Evolutionary conservation across 1,284 basidiomycete species (phyloP).

Genomic region (Volvariella volvacea): DNA sequence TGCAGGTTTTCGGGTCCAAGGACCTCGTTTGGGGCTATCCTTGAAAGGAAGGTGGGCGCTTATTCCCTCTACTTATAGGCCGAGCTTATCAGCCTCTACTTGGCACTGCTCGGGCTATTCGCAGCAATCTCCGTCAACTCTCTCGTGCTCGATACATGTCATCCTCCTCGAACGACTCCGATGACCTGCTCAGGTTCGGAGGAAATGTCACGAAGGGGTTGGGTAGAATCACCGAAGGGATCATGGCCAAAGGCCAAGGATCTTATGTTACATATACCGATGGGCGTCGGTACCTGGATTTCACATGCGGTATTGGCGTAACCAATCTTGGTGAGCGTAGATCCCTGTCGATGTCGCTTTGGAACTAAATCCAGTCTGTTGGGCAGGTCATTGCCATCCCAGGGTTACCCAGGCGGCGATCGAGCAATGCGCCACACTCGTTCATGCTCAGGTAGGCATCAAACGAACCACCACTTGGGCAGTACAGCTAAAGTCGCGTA

Average conservation of each 20-base stretch:
- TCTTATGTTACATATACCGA: slow-evolving; percentile 69
- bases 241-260: slow-evolving; percentile 75
- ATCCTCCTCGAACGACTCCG: too few relatives aligned
- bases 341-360: slow-evolving; percentile 1
- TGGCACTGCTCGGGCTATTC: too few relatives aligned
- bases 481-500: slow-evolving; percentile 19
- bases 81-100: too few relatives aligned
- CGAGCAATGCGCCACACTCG: slow-evolving; percentile 76
- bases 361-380: slow-evolving; percentile 4
- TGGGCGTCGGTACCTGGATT: slow-evolving; percentile 72
- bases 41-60: too few relatives aligned
- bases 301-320: slow-evolving; percentile 83
- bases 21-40: too few relatives aligned
- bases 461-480: neutral
- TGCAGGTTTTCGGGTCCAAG: too few relatives aligned
- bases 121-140: too few relatives aligned
- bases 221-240: slow-evolving; percentile 58
- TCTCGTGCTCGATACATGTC: too few relatives aligned
- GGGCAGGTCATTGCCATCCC: slow-evolving; percentile 79
- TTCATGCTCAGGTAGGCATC: slow-evolving; percentile 61
- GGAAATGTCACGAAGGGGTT: slow-evolving; percentile 64
- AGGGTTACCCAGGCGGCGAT: slow-evolving; percentile 82
- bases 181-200: too few relatives aligned
- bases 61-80: too few relatives aligned
- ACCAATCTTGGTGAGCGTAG: slow-evolving; percentile 61